Evolutionary conservation across 2,329 filamentous ascomycete genomes (phyloP), one percentile per base, ranked within the genome.

Genomic region (Mollisia scopiformis): DNA sequence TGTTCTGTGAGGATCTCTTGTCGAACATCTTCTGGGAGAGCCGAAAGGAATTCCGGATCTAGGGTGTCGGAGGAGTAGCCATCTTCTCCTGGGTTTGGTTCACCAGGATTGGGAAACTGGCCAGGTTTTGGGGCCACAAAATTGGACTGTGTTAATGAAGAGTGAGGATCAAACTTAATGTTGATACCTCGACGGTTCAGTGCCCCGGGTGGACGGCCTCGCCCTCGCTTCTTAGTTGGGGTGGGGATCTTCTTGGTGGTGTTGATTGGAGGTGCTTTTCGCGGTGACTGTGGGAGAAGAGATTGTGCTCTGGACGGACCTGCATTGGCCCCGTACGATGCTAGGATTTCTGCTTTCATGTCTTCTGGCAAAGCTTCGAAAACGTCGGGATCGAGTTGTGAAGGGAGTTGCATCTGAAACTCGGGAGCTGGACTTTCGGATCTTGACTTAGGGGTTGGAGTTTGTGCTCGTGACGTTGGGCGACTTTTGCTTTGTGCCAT

Each of bases 291-390:
- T 23, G 74, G 58, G 68, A 68, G 39, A 67, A 73, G 57, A 67
- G 72, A 57, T 75, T 75, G 66, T 70, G 54, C 51, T 25, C 56
- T 73, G 74, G 66, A 61, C 74, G 65, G 68, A 30, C 46, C 53
- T 56, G 21, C 33, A 13, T 65, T 33, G 67, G 70, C 14, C 59
- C 71, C 61, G 71, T 97, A 96, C 33, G 89, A 87, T 2, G 85
- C 88, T 8, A 97, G 76, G 0, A 98, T 81, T 75, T 98, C 95
- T 1, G 88, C 86, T 64, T 93, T 91, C 72, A 99, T 86, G 63
- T 97, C 92, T 37, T 90, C 87, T 0, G 95, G 95, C 0, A 99
- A 80, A 1, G 91, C 91, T 43, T 88, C 85, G 64, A 98, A 89
- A 1, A 93, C 90, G 43, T 94, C 92, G 0, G 87, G 88, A 70